Base-by-base conservation (phyloP, 2,329 filamentous ascomycete genomes). In the Zymoseptoria pseudotritici region DNA sequence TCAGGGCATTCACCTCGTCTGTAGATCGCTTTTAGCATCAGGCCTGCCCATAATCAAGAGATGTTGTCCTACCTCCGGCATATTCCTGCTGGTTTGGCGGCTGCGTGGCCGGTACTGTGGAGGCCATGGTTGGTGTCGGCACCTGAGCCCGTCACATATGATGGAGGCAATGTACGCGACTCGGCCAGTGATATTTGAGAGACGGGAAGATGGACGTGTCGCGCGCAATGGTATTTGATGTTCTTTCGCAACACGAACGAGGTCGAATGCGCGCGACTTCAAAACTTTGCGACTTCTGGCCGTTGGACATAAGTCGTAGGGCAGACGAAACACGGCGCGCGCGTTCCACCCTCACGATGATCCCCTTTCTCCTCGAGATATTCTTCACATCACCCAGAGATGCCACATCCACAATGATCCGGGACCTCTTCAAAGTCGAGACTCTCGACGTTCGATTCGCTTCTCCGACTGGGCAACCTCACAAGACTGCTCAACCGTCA, bases 1-100 rank as follows among this genome's bases (percentile, higher is more conserved):
- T 90, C 68, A 99, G 89, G 56, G 95, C 95, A 42, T 92, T 95
- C 66, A 99, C 92, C 80, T 99, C 94, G 80, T 99, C 94, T 96
- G 70, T 68, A 5, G 21, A 54, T 10, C 11, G 31, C 17, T n/a
- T 52, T 70, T 55, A 56, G 26, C 20, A n/a, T n/a, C 36, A 42
- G 21, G 49, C 24, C 54, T 9, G 22, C 13, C 22, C 22, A 4
- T 13, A 53, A n/a, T 20, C 17, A 19, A 7, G 52, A 8, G 22
- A 29, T 24, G n/a, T 2, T 29, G 22, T 26, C 52, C 24, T n/a
- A 58, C 56, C 56, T 19, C 58, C 58, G 10, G 58, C 58, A 29
- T 59, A 59, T 31, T 59, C 58, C 26, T 56, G 53, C n/a, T 50
- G 26, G 24, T 24, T 50, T 10, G 54, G 78, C 78, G 22, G 52